phyloP scores from a whole-genome alignment of 1,139 yeast genomes.

The Pichia sorboxylosa region DNA sequence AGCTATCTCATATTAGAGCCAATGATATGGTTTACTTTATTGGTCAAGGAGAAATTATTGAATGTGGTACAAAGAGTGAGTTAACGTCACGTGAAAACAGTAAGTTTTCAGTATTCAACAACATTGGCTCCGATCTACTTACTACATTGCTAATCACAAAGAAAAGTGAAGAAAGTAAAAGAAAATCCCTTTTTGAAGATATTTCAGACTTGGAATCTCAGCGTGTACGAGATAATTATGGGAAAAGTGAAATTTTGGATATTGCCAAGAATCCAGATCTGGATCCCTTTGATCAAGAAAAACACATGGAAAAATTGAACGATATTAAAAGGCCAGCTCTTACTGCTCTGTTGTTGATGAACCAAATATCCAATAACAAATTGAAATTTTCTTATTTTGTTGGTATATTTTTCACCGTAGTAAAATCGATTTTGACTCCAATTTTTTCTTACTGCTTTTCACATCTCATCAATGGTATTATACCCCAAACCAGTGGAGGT shows the following conservation, averaged over 20 bases:
- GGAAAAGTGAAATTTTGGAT: not conserved
- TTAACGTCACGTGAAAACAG: constrained; percentile 18
- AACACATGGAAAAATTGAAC: not conserved
- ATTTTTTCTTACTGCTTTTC: constrained; percentile 71
- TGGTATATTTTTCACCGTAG: constrained; percentile 44
- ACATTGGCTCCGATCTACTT: not conserved
- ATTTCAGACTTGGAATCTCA: constrained; percentile 1
- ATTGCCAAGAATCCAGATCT: not conserved
- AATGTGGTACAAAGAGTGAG: constrained; percentile 30
- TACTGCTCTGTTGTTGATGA: constrained; percentile 5
- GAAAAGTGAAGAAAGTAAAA: constrained; percentile 1
- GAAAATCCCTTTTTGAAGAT: constrained; percentile 4
- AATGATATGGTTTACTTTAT: constrained; percentile 56
- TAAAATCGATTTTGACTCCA: constrained; percentile 61
- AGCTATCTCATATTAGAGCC: constrained; percentile 40
- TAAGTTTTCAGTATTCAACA: not conserved
- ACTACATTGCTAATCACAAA: not conserved
- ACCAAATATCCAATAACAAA: constrained; percentile 3
- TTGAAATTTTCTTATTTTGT: constrained; percentile 15
- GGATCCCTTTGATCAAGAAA: not conserved
- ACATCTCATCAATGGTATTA: constrained; percentile 46
- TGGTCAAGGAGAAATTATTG: constrained; percentile 44
- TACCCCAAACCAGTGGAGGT: constrained; percentile 25
- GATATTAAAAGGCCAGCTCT: constrained; percentile 7
- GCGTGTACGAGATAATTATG: not conserved